Conservation (phyloP, 2,329 filamentous ascomycete species). For the Aureobasidium sp. region DNA sequence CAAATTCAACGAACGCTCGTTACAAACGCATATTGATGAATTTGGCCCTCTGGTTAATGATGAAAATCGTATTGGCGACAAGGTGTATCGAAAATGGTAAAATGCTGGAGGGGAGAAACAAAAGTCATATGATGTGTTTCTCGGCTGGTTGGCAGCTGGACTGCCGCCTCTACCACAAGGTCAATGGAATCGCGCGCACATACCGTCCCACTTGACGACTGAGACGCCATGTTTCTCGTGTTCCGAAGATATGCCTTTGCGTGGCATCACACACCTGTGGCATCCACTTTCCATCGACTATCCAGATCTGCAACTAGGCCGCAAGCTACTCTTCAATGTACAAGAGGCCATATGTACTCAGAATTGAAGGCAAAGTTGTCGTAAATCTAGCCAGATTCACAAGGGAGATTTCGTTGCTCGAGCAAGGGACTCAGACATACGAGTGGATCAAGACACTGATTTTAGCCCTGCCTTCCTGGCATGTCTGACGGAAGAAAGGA, state of each 20-base stretch:
- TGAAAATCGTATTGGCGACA: neutral
- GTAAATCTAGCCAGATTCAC: constrained; percentile 32
- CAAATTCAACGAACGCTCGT: neutral
- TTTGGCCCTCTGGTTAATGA: neutral
- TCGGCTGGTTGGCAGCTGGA: constrained; percentile 24
- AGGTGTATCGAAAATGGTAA: neutral
- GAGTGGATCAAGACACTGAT: constrained; percentile 26
- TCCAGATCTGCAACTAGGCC: constrained; percentile 22
- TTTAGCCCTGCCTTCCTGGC: constrained; percentile 33
- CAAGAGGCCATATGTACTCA: constrained; percentile 13
- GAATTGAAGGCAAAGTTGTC: constrained; percentile 17
- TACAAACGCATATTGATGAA: neutral
- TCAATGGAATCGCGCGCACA: constrained; percentile 33
- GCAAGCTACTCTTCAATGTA: constrained; percentile 14
- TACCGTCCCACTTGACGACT: constrained; percentile 21
- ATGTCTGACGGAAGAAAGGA: constrained; percentile 29
- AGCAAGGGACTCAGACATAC: constrained; percentile 31
- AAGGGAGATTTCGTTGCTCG: constrained; percentile 29
- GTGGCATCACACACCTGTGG: constrained; percentile 27
- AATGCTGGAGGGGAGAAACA: too few species aligned
- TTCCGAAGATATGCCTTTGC: neutral
- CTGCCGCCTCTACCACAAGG: constrained; percentile 32
- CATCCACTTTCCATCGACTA: constrained; percentile 27
- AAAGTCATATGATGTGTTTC: constrained; percentile 19
- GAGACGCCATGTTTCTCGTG: constrained; percentile 16